Evolutionary conservation across 148 eudicot species (phyloP), one percentile per base, ranked within the genome.

Genomic region (Vaccinium myrtillus): DNA sequence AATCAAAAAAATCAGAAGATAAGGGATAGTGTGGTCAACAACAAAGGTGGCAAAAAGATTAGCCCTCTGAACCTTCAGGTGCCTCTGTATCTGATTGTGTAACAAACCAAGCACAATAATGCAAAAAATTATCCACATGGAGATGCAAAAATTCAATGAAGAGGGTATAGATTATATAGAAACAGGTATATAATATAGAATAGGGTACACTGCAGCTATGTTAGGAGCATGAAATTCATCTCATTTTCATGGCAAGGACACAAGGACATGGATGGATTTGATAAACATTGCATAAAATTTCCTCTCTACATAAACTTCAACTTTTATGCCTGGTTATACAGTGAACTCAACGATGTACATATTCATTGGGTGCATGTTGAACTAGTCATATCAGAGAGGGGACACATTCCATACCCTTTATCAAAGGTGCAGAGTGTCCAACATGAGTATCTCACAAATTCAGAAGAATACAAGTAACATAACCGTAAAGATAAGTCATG

Each of bases 1-100:
- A 27, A 48, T 43, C 75, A 92, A 79, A 67, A 69, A 75, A 14
- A 83, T 79, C 70, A 82, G 48, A 78, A 75, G 32, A 87, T 74
- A 49, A 78, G 21, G 51, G 46, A 1, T 56, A 76, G 32, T 4
- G 1, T 46, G 30, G 73, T 12, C 58, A 76, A 75, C 12, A 74
- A 25, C 16, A 8, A 6, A 49, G 23, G 73, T 13, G 8, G 49
- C 19, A 19, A 80, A 53, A 32, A 70, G 4, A 30, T 27, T 81
- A 16, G 48, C 51, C 32, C 27, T 25, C n/a, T 32, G 32, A 27
- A 19, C 51, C 78, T 75, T 21, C 16, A 21, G 51, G 30, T 75
- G 30, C 51, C 27, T 80, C 48, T 30, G 71, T 16, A 21, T 7
- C 19, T 81, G 54, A 65, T 81, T 19, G 13, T 21, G 36, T 81